phyloP scores from a whole-genome alignment of 306 rosid species.

The Phaseolus lunatus region DNA sequence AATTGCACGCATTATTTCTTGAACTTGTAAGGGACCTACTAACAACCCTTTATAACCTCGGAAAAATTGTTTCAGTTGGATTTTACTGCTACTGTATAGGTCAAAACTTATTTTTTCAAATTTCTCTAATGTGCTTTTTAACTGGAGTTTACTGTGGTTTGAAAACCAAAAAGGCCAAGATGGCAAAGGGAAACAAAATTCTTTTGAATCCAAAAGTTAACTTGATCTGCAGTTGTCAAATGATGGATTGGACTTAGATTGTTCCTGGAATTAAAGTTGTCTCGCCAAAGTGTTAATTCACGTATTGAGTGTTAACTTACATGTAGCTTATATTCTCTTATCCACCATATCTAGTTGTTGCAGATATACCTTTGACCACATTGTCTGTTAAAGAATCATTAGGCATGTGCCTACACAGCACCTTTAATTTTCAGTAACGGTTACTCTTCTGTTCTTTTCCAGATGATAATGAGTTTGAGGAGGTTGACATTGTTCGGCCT shows the following conservation, averaged over 20 bases:
- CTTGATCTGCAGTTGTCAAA: neutral
- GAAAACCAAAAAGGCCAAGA: neutral
- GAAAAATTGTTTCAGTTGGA: neutral
- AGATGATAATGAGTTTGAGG: constrained; percentile 92
- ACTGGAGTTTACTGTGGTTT: constrained; percentile 6
- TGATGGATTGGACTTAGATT: constrained; percentile 22
- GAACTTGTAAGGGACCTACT: too few species aligned
- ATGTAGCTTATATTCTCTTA: neutral
- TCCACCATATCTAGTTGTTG: neutral
- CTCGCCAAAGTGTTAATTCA: neutral
- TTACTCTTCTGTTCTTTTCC: constrained; percentile 38
- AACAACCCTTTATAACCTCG: neutral
- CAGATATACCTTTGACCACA: constrained; percentile 14
- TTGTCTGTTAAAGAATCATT: constrained; percentile 16
- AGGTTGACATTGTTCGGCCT: constrained; percentile 68
- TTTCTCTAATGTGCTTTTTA: neutral
- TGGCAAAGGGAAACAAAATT: neutral
- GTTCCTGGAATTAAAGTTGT: constrained; percentile 20
- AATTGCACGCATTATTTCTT: neutral
- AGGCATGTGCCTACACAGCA: neutral
- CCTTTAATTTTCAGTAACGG: neutral
- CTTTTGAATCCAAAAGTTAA: constrained; percentile 10
- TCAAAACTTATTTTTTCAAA: neutral
- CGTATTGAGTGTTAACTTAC: neutral
- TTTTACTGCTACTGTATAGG: neutral